Evolutionary conservation across 345 rosid species (phyloP).

Genomic region (Eucalyptus regnans): DNA sequence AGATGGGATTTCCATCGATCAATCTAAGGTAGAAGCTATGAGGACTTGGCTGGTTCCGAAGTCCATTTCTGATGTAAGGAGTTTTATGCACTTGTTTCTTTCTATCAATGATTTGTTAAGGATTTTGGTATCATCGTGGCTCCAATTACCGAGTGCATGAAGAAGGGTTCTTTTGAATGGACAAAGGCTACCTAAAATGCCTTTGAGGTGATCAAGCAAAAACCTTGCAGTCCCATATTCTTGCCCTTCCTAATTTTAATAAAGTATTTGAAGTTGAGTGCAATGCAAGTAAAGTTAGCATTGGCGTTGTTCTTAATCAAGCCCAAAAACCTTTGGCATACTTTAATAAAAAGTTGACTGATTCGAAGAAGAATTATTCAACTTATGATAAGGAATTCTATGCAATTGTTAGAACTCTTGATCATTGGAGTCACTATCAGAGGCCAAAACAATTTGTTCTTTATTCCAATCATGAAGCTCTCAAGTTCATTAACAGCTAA

Average conservation of each 20-base stretch:
- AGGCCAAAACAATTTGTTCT: no score
- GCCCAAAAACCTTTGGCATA: not conserved
- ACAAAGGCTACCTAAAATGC: not conserved
- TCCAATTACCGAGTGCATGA: no score
- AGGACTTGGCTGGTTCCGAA: no score
- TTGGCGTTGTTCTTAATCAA: not conserved
- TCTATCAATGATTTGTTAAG: no score
- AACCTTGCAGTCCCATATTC: no score
- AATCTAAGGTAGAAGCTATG: no score
- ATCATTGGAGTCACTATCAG: not conserved
- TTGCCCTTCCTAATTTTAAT: not conserved
- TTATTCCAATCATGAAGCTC: not conserved
- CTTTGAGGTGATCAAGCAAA: no score
- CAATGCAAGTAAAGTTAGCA: not conserved
- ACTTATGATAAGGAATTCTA: not conserved
- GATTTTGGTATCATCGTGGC: no score
- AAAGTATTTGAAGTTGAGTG: not conserved
- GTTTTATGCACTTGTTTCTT: no score
- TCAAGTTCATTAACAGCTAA: not conserved
- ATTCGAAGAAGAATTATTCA: not conserved
- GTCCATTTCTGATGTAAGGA: no score
- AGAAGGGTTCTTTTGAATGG: no score
- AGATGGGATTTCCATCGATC: no score
- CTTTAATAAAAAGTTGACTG: not conserved
- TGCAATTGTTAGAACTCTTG: not conserved